Evolutionary conservation across 1,139 yeast species (phyloP).

Genomic region (Suhomyces coccinellae): DNA sequence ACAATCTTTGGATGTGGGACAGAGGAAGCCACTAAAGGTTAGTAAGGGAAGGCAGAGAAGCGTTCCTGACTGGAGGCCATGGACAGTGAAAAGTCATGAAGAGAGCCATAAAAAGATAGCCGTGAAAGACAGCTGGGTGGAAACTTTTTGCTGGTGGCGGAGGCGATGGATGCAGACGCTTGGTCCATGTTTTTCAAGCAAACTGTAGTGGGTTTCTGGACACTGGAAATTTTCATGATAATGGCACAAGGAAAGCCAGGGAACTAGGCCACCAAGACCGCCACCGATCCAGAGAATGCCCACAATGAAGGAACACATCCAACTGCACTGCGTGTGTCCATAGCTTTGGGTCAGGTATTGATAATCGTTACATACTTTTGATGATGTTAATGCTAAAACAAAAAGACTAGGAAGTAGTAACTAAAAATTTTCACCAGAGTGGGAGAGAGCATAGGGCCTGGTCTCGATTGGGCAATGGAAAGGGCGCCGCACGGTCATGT

Average conservation of each 20-base stretch:
- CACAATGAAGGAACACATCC: no score
- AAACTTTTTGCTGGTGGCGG: no score
- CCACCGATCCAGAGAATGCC: no score
- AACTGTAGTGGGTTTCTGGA: no score
- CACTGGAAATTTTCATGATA: no score
- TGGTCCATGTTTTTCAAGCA: no score
- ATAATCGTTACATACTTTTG: slow-evolving; percentile 19
- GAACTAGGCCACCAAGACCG: no score
- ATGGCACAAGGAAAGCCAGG: no score
- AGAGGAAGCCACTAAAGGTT: slow-evolving; percentile 79
- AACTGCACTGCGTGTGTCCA: no score
- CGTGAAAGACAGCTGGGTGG: no score
- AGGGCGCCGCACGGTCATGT: slow-evolving; percentile 10
- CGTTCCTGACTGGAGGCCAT: neutral
- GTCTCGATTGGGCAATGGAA: slow-evolving; percentile 6
- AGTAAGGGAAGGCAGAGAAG: slow-evolving; percentile 10
- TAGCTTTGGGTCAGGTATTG: neutral
- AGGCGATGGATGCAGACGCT: no score
- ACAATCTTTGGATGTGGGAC: slow-evolving; percentile 99
- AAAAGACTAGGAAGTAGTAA: slow-evolving; percentile 12
- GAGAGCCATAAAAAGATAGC: no score
- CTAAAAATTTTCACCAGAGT: slow-evolving; percentile 14
- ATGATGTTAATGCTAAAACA: slow-evolving; percentile 16
- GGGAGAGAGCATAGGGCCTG: slow-evolving; percentile 10
- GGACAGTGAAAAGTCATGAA: neutral